Conservation (phyloP, 1,284 basidiomycete species). For the Marasmius oreades region DNA sequence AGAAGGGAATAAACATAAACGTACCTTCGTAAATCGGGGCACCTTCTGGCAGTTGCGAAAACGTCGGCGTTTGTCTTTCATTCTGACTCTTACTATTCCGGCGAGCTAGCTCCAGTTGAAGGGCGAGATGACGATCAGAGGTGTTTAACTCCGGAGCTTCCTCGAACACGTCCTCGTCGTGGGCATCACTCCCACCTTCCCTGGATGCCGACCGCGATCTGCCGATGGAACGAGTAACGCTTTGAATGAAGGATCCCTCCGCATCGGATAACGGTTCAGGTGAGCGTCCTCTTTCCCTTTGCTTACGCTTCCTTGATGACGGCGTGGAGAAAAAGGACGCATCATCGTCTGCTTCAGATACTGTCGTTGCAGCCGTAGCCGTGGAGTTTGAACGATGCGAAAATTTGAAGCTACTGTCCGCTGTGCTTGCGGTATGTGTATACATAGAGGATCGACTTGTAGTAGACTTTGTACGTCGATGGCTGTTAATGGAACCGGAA, state of each 20-base stretch:
- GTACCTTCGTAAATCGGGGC: constrained; percentile 74
- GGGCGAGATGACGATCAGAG: constrained; percentile 71
- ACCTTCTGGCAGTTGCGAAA: constrained; percentile 47
- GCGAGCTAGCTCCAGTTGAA: constrained; percentile 73
- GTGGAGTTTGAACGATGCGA: constrained; percentile 68
- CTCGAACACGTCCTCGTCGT: constrained; percentile 37
- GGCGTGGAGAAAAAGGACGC: constrained; percentile 42
- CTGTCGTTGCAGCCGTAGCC: constrained; percentile 57
- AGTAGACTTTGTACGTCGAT: constrained; percentile 61
- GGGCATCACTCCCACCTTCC: constrained; percentile 40
- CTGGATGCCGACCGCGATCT: constrained; percentile 41
- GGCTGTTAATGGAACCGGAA: constrained; percentile 60
- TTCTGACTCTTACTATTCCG: constrained; percentile 78
- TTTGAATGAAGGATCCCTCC: constrained; percentile 34
- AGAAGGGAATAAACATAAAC: constrained; percentile 12
- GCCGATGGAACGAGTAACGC: constrained; percentile 31
- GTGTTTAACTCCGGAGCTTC: constrained; percentile 42
- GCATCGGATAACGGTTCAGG: constrained; percentile 45
- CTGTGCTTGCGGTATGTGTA: constrained; percentile 61
- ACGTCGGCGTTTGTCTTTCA: constrained; percentile 37
- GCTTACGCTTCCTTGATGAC: constrained; percentile 47
- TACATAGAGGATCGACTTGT: constrained; percentile 67
- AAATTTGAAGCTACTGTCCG: constrained; percentile 64
- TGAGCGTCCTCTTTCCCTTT: constrained; percentile 58
- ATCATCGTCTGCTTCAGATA: constrained; percentile 48